Percentiles rank a stretch among this genome's conserved stretches.
Evolutionary conservation across 140 eudicot species (phyloP).

Genomic region (Stevia rebaudiana): DNA sequence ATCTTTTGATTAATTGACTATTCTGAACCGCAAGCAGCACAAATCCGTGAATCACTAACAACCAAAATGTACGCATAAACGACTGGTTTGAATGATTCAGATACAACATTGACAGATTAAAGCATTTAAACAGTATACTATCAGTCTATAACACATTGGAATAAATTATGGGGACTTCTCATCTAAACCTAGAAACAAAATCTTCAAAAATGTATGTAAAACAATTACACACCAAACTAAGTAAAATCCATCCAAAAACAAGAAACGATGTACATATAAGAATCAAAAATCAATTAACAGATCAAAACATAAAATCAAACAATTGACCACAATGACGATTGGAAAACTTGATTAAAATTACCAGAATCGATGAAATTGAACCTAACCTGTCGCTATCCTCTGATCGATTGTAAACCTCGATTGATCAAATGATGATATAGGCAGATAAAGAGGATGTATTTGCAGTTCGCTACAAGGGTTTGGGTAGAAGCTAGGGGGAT

Average conservation of each 20-base stretch:
- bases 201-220: background rate
- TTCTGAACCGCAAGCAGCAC: background rate
- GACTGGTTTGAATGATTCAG: background rate
- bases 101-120: background rate
- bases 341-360: background rate
- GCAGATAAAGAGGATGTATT: background rate
- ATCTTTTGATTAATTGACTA: background rate
- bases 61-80: background rate
- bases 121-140: background rate
- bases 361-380: slow-evolving; percentile 16
- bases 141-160: background rate
- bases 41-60: background rate
- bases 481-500: slow-evolving; percentile 10
- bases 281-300: background rate
- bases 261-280: background rate
- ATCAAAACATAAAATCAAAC: background rate
- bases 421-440: background rate
- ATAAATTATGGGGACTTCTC: background rate
- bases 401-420: slow-evolving; percentile 6
- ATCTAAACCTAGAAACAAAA: background rate
- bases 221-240: background rate
- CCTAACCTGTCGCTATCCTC: slow-evolving; percentile 12
- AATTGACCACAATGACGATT: slow-evolving; percentile 13
- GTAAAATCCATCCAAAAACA: background rate
- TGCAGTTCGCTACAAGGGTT: slow-evolving; percentile 19